phyloP scores from a whole-genome alignment of 345 rosid genomes.

The Linum tenue region DNA sequence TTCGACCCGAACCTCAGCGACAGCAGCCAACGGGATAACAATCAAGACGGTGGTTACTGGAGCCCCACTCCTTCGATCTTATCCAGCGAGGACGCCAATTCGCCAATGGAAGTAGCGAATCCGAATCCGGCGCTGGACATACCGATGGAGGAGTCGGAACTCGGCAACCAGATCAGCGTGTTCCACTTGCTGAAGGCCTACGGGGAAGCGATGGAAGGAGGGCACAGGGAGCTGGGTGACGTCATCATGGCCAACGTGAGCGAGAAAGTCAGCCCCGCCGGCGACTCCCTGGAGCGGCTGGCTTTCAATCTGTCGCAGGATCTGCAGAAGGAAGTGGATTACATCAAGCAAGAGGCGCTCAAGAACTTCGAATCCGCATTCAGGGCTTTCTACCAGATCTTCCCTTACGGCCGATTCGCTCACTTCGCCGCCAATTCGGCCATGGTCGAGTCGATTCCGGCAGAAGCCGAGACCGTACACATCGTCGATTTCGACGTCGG shows the following conservation, averaged over 20 bases:
- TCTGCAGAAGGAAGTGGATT: constrained; percentile 17
- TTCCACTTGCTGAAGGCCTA: constrained; percentile 35
- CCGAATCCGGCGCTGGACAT: constrained; percentile 9
- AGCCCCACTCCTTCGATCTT: constrained; percentile 30
- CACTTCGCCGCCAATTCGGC: constrained; percentile 46
- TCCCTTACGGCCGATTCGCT: constrained; percentile 44
- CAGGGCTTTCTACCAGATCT: constrained; percentile 33
- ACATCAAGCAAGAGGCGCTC: constrained; percentile 26
- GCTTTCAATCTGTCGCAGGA: constrained; percentile 31
- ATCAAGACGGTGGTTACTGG: constrained; percentile 14
- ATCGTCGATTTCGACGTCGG: constrained; percentile 45
- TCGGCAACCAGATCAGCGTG: constrained; percentile 18
- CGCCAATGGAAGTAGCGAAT: constrained; percentile 5
- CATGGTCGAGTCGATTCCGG: constrained; percentile 30
- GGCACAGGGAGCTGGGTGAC: constrained; percentile 29
- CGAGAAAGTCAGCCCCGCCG: constrained; percentile 34
- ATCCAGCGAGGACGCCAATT: constrained; percentile 16
- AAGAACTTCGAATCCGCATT: constrained; percentile 34
- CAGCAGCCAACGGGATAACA: constrained; percentile 4
- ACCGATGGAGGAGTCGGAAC: constrained; percentile 22
- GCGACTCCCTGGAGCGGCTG: constrained; percentile 33
- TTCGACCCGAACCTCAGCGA: constrained; percentile 14
- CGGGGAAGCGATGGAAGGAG: constrained; percentile 32
- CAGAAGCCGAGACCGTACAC: constrained; percentile 25
- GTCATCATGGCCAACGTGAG: constrained; percentile 23